Conservation (phyloP, 176 grass and related monocot genomes). For the Ampelocalamus luodianensis region DNA sequence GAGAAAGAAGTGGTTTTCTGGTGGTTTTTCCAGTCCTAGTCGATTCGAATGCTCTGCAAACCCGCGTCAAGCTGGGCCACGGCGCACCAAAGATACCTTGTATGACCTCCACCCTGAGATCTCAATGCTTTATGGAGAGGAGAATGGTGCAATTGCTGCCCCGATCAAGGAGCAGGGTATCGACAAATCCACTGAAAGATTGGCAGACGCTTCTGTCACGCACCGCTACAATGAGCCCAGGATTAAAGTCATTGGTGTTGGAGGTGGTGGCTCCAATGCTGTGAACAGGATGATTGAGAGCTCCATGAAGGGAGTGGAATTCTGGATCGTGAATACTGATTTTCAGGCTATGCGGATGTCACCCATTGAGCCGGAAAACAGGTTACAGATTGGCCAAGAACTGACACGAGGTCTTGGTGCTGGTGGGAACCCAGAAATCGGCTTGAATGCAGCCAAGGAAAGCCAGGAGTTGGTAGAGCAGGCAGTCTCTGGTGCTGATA, state of each 20-base stretch:
- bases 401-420: conserved; percentile 85
- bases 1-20: conserved; percentile 29
- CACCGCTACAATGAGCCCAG: conserved; percentile 70
- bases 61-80: conserved; percentile 44
- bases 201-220: conserved; percentile 19
- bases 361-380: conserved; percentile 61
- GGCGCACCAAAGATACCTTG: conserved; percentile 56
- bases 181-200: conserved; percentile 30
- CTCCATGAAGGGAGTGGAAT: conserved; percentile 81
- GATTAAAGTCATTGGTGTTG: conserved; percentile 90
- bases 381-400: conserved; percentile 74
- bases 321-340: conserved; percentile 91
- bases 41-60: conserved; percentile 47
- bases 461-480: conserved; percentile 73
- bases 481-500: conserved; percentile 70
- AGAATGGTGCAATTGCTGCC: conserved; percentile 36
- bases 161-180: conserved; percentile 40
- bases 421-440: conserved; percentile 83
- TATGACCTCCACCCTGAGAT: conserved; percentile 74
- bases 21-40: neutral
- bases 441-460: conserved; percentile 84
- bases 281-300: conserved; percentile 91
- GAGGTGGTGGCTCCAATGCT: conserved; percentile 81
- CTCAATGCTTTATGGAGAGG: conserved; percentile 68
- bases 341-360: conserved; percentile 87